Percentiles rank a stretch among this genome's conserved stretches.
These are phyloP conservation scores for Botrytis hyacinthi DNA, from an alignment of 2,329 filamentous ascomycete genomes.

Conservation along the genomic window DNA sequence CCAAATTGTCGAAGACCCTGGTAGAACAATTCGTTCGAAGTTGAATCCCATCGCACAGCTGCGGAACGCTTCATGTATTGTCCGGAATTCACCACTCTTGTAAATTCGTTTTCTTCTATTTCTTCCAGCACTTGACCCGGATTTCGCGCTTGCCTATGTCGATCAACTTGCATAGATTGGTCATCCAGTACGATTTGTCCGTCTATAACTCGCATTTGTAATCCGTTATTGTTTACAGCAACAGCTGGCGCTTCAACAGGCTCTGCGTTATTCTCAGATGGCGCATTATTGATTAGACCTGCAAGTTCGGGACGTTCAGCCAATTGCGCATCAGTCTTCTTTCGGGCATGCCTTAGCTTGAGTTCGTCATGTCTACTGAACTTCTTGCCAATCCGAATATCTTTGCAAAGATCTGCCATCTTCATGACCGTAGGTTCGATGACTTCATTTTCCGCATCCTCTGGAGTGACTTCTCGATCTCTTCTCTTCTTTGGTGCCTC, in stretches of 20 bases:
- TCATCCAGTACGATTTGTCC: constrained; percentile 72
- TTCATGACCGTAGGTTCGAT: constrained; percentile 67
- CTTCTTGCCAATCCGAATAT: constrained; percentile 69
- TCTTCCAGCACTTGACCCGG: constrained; percentile 53
- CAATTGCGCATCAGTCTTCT: constrained; percentile 38
- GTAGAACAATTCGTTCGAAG: constrained; percentile 74
- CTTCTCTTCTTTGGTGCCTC: constrained; percentile 35
- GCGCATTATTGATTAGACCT: constrained; percentile 4
- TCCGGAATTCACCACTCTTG: constrained; percentile 64
- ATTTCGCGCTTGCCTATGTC: constrained; percentile 60
- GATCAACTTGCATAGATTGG: constrained; percentile 64
- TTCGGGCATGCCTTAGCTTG: constrained; percentile 59
- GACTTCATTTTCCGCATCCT: constrained; percentile 58
- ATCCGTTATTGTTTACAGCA: constrained; percentile 20
- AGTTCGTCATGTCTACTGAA: constrained; percentile 74
- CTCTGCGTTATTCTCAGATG: constrained; percentile 9
- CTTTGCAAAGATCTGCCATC: constrained; percentile 70
- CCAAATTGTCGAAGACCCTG: constrained; percentile 72
- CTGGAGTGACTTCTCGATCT: constrained; percentile 49
- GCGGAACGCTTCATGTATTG: constrained; percentile 66
- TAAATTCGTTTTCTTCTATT: constrained; percentile 76
- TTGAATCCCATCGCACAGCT: constrained; percentile 66
- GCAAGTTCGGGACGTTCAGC: constrained; percentile 33
- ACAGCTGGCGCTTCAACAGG: constrained; percentile 18
- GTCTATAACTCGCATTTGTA: constrained; percentile 35